Conservation (phyloP, 129 eudicot species). For the Lactuca saligna region DNA sequence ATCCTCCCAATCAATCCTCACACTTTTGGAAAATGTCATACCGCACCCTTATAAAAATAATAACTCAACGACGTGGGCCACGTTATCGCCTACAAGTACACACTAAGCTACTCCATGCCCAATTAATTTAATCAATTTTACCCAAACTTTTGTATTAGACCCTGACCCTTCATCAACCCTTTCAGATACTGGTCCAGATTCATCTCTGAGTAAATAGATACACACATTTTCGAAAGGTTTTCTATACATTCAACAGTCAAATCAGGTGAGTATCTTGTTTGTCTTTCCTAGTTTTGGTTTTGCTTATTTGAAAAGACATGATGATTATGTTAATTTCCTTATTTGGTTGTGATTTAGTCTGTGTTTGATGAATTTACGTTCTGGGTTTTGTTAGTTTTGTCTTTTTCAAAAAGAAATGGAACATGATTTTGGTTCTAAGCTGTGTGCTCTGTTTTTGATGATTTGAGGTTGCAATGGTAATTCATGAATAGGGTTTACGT, state of each 20-base stretch:
- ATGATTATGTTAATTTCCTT: constrained; percentile 15
- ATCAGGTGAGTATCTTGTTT: constrained; percentile 25
- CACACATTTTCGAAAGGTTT: constrained; percentile 1
- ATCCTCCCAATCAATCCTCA: constrained; percentile 10
- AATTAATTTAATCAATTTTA: constrained; percentile 15
- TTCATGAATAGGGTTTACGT: not conserved
- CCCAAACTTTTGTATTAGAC: constrained; percentile 5
- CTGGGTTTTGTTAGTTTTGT: constrained; percentile 9
- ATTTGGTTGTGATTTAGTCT: not conserved
- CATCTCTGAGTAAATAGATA: constrained; percentile 6
- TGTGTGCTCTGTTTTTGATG: not conserved
- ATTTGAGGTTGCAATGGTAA: not conserved
- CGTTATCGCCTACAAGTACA: constrained; percentile 31
- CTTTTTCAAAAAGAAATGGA: not conserved
- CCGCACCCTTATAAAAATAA: constrained; percentile 12
- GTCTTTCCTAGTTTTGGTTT: constrained; percentile 25
- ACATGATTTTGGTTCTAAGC: not conserved
- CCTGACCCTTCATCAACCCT: constrained; percentile 5
- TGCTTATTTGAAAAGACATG: not conserved
- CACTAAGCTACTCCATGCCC: constrained; percentile 24
- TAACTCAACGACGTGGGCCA: constrained; percentile 15
- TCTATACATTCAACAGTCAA: constrained; percentile 21
- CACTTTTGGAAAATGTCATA: not conserved
- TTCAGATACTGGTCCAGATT: not conserved
- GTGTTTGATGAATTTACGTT: constrained; percentile 13